Base-by-base conservation (phyloP, 192 early-diverging fungal genomes). In the Coemansia sp. region DNA sequence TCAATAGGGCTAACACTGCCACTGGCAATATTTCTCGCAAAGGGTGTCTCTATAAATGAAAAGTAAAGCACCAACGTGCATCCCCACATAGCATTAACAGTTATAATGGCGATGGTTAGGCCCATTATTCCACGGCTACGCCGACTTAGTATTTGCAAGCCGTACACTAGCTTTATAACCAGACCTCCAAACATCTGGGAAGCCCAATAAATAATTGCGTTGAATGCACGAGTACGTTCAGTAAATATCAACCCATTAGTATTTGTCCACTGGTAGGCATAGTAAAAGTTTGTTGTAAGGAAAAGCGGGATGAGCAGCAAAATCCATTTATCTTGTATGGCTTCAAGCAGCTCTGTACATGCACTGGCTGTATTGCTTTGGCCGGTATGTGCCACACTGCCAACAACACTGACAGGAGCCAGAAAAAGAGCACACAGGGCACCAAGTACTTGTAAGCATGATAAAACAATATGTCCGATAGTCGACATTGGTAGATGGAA, bases 131-230 rank as follows among this genome's bases (percentile, higher is more conserved):
- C 65, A 18, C 72, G 72, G 14, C 40, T 35, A 21, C 61, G 51
- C 6, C 65, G 65, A 33, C 48, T 56, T 20, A 68, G n/a, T 18
- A 21, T 0, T 12, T 58, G 43, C 37, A 28, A 31, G 41, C 68
- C 65, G 53, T 68, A 56, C 8, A 74, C 45, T 14, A 65, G 68
- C 15, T 87, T 87, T 57, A 90, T 79, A 12, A 63, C 21, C 53
- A 77, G 81, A 19, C 84, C 84, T 28, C 86, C 88, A 28, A 79
- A 14, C 60, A 92, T 92, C 63, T 92, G 88, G 47, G 83, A 81
- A 6, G 79, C 63, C 90, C 90, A 92, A 62, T 92, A 92, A 16
- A 88, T 56, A 45, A 87, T 72, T 57, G 84, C 83, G 78, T 92
- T 90, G 28, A 92, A 70, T 6, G 82, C 75, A 53, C 87, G 83